Evolutionary conservation across 805 yeast species (phyloP).

Genomic region (Priceomyces fermenticarens): DNA sequence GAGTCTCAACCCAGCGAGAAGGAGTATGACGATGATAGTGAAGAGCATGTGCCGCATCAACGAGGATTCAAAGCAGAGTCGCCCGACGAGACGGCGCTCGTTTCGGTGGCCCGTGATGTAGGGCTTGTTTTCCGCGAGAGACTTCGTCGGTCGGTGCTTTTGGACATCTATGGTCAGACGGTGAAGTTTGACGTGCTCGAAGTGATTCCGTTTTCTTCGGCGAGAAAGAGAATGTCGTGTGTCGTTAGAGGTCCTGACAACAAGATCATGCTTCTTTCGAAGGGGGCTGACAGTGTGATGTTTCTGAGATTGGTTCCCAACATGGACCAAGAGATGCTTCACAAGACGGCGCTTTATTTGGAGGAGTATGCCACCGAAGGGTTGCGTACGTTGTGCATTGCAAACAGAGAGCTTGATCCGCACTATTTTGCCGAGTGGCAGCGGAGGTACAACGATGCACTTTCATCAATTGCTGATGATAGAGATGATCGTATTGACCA

Average conservation of each 20-base stretch:
- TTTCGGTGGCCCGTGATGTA: conserved; percentile 69
- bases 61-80: conserved; percentile 71
- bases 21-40: conserved; percentile 27
- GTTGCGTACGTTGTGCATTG: conserved; percentile 70
- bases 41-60: conserved; percentile 27
- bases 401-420: conserved; percentile 49
- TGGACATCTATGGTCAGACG: conserved; percentile 46
- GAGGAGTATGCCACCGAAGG: conserved; percentile 77
- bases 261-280: conserved; percentile 48
- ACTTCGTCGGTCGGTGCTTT: conserved; percentile 43
- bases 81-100: conserved; percentile 81
- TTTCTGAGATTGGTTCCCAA: conserved; percentile 37
- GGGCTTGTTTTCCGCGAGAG: conserved; percentile 63
- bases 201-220: conserved; percentile 62
- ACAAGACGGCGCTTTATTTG: conserved; percentile 59
- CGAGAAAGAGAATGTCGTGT: conserved; percentile 78
- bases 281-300: conserved; percentile 79
- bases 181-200: conserved; percentile 49
- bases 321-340: conserved; percentile 42
- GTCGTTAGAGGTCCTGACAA: conserved; percentile 46
- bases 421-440: conserved; percentile 54
- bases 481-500: conserved; percentile 56
- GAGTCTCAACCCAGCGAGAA: too few relatives aligned
- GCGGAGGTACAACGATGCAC: conserved; percentile 53
- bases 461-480: conserved; percentile 49